Percentiles rank a stretch among this genome's conserved stretches.
Evolutionary conservation across 441 rosid species (phyloP).

Genomic region (Macaranga tanarius): DNA sequence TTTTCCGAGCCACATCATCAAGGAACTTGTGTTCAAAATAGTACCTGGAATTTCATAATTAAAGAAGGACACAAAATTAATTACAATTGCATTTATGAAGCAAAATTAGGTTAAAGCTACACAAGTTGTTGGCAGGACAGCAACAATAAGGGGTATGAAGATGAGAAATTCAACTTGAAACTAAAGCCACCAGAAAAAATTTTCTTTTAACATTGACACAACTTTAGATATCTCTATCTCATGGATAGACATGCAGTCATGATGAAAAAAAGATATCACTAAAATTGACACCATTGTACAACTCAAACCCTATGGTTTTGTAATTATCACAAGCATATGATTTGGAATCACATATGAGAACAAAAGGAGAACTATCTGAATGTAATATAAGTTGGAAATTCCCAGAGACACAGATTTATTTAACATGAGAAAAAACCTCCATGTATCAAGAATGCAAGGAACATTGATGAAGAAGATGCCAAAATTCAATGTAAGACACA

Average conservation of each 20-base stretch:
- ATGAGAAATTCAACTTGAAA: background rate
- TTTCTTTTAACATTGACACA: background rate
- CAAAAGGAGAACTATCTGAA: no score
- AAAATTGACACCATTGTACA: background rate
- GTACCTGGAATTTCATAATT: slow-evolving; percentile 58
- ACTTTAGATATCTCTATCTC: background rate
- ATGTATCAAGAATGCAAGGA: background rate
- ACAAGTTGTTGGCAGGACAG: slow-evolving; percentile 4
- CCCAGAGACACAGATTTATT: no score
- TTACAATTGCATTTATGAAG: slow-evolving; percentile 1
- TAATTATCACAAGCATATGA: no score
- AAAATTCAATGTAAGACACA: background rate
- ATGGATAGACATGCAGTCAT: background rate
- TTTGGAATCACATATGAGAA: no score
- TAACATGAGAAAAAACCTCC: background rate
- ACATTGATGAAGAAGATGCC: background rate
- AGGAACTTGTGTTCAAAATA: slow-evolving; percentile 85
- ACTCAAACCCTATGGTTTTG: background rate
- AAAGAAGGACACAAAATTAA: background rate
- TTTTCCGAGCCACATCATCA: slow-evolving; percentile 69
- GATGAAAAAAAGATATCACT: background rate
- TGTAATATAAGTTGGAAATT: background rate
- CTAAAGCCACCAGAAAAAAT: background rate
- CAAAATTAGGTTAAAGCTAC: background rate
- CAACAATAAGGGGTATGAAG: background rate